phyloP scores from a whole-genome alignment of 169 alveolate genomes.

The Eimeria acervulina region DNA sequence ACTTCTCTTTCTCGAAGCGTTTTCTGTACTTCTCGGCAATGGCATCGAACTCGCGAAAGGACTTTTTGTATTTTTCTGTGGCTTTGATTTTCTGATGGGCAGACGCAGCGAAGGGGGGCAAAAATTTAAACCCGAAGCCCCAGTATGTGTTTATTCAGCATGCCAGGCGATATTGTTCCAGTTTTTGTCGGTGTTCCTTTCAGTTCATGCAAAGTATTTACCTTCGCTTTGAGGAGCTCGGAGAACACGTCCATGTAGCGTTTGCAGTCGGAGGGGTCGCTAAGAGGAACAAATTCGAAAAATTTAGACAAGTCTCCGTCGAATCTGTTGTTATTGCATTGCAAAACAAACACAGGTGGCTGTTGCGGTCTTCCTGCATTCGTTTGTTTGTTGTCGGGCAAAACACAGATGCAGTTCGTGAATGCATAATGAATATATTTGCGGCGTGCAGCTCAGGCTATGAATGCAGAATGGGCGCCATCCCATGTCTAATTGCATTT shows the following conservation, averaged over 20 bases:
- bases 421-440: neutral
- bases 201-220: neutral
- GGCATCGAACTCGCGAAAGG: slow-evolving; percentile 28
- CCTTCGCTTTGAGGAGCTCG: slow-evolving; percentile 67
- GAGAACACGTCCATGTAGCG: slow-evolving; percentile 54
- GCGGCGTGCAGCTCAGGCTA: neutral
- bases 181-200: neutral
- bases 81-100: slow-evolving; percentile 19
- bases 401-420: neutral
- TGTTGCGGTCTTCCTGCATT: no score
- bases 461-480: neutral
- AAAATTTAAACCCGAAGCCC: neutral
- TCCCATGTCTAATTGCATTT: neutral
- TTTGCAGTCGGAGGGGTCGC: slow-evolving; percentile 65
- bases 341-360: neutral
- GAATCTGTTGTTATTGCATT: slow-evolving; percentile 42
- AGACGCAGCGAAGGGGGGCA: neutral
- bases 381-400: neutral
- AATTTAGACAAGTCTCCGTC: slow-evolving; percentile 76
- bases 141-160: neutral
- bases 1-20: slow-evolving; percentile 23
- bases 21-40: slow-evolving; percentile 59
- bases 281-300: slow-evolving; percentile 78
- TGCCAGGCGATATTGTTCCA: neutral
- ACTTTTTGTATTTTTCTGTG: neutral